Evolutionary conservation across 1,139 yeast genomes (phyloP), one percentile per base, ranked within the genome.

Genomic region (Pichia sp.): DNA sequence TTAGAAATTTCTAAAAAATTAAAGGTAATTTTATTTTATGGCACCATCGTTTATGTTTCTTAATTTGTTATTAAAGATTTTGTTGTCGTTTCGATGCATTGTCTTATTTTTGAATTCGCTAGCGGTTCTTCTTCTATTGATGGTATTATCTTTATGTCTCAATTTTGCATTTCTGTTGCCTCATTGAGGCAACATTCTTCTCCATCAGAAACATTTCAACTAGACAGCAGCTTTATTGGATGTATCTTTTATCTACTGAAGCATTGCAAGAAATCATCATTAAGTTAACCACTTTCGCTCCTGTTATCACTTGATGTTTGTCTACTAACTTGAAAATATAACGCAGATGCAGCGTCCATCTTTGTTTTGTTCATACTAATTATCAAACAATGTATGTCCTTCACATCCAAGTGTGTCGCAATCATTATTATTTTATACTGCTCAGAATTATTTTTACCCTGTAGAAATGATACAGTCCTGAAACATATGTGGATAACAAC

Each of bases 211-310:
- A 77, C 36, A 74, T 79, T 45, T 57, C 78, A 47, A 68, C 70
- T 61, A 79, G 78, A 54, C 85, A 79, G 51, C 72, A 70, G 50
- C 71, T 73, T 25, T 79, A 78, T 51, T 68, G 78, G 1, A 62
- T 79, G 54, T 78, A 73, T 51, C 82, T 75, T 56, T 79, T 81
- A 8, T 70, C 81, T 23, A 77, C 82, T n/a, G 81, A 77, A 55
- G 73, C 78, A 3, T 52, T 79, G 20, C 74, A 79, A 8, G 63
- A 68, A 40, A 63, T 71, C 30, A 36, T 77, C 7, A 65, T 75
- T 9, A 69, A 71, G 37, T 59, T 76, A 33, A 67, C 75, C 41
- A 69, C 75, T 52, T 52, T 76, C 35, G 49, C 74, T 41, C 69
- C 77, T 32, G 64, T 73, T 38, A 55, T 71, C 24, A 55, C 62